phyloP scores from a whole-genome alignment of 192 early-diverging fungal species.

The Jimgerdemannia lactiflua region DNA sequence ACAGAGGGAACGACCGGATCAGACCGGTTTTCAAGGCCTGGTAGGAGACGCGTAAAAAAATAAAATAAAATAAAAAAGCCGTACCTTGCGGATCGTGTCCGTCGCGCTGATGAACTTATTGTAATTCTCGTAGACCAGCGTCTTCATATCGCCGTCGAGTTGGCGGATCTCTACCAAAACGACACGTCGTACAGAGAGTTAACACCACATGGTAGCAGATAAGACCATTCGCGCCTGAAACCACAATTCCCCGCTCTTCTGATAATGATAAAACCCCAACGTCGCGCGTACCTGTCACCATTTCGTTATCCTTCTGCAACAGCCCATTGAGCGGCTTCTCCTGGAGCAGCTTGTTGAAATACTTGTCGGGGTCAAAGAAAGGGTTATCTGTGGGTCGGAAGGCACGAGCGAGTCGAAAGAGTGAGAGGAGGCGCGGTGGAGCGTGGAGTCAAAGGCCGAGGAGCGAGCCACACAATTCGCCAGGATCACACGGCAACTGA shows the following conservation, averaged over 20 bases:
- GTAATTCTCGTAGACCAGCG: conserved; percentile 98
- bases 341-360: conserved; percentile 71
- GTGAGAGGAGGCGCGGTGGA: no score
- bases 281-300: conserved; percentile 56
- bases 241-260: not conserved
- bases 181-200: not conserved
- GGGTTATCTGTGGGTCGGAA: conserved; percentile 45
- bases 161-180: conserved; percentile 65
- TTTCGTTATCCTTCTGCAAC: conserved; percentile 69
- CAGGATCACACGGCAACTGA: conserved; percentile 10
- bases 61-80: not conserved
- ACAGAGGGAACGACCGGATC: not conserved
- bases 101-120: conserved; percentile 95
- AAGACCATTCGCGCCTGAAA: not conserved
- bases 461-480: no score
- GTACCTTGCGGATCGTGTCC: conserved; percentile 79
- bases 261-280: not conserved
- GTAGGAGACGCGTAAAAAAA: not conserved
- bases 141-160: conserved; percentile 96
- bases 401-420: not conserved
- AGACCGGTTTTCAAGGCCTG: not conserved
- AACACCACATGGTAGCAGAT: conserved; percentile 5
- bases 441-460: no score
- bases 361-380: conserved; percentile 75
- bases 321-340: conserved; percentile 67